A percentile compares a stretch with the other conserved stretches of the same genome.
phyloP scores from a whole-genome alignment of 2,329 filamentous ascomycete genomes.

The Lecanoromycetidae sp. region DNA sequence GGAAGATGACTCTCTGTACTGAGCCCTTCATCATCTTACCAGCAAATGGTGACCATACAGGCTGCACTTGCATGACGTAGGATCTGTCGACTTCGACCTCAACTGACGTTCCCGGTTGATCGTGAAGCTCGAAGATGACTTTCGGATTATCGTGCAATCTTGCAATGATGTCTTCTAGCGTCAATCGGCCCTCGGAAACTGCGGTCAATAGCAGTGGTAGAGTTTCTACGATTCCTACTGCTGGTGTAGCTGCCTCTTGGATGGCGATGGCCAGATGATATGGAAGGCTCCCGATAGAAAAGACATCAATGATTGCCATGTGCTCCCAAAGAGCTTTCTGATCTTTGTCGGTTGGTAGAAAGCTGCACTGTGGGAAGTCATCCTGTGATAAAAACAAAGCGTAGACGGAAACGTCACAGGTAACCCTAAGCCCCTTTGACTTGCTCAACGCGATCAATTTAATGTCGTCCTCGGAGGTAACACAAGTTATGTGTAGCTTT shows the following conservation, averaged over 20 bases:
- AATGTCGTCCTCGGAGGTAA: conserved; percentile 72
- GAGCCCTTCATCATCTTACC: conserved; percentile 57
- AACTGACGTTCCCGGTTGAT: conserved; percentile 59
- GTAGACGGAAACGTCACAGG: conserved; percentile 72
- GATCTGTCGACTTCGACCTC: conserved; percentile 66
- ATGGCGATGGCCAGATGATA: conserved; percentile 56
- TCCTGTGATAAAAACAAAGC: conserved; percentile 61
- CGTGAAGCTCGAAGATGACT: conserved; percentile 70
- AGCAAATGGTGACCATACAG: conserved; percentile 58
- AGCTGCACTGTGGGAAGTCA: conserved; percentile 55
- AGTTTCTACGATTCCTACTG: conserved; percentile 59
- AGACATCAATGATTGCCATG: conserved; percentile 61
- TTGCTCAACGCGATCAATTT: conserved; percentile 65
- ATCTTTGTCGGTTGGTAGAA: conserved; percentile 55
- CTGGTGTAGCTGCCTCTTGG: conserved; percentile 43
- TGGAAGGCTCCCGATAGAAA: conserved; percentile 66
- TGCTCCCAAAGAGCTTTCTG: conserved; percentile 65
- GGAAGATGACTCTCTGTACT: conserved; percentile 64
- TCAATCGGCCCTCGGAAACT: conserved; percentile 60
- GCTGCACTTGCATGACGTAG: conserved; percentile 43
- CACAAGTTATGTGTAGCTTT: conserved; percentile 67
- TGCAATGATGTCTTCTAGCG: conserved; percentile 58
- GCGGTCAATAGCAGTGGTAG: conserved; percentile 65
- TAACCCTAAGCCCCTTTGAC: conserved; percentile 68
- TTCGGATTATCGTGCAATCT: conserved; percentile 68